Percentiles rank a stretch among this genome's conserved stretches.
Evolutionary conservation across 129 eudicot genomes (phyloP).

Genomic region (Lonicera japonica): DNA sequence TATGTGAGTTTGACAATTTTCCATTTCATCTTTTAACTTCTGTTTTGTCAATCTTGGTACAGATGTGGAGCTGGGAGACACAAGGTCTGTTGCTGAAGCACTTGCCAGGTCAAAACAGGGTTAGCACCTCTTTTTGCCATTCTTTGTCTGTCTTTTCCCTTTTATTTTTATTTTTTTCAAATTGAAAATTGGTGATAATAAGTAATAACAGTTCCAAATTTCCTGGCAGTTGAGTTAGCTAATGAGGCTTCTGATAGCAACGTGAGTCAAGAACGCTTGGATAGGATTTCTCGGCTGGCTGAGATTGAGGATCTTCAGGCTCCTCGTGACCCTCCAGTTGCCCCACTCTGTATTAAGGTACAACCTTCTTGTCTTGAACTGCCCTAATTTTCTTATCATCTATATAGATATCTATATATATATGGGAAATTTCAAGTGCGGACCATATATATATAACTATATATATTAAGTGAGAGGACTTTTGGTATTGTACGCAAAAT

Average conservation of each 20-base stretch:
- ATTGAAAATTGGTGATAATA: constrained; percentile 9
- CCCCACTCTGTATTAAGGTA: constrained; percentile 92
- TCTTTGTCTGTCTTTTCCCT: neutral
- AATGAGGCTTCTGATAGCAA: constrained; percentile 49
- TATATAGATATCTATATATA: too few relatives aligned
- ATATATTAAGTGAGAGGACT: too few relatives aligned
- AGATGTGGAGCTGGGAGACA: constrained; percentile 76
- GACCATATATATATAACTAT: too few relatives aligned
- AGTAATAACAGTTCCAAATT: neutral
- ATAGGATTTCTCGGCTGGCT: constrained; percentile 56
- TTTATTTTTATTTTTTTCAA: neutral
- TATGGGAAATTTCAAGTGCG: too few relatives aligned
- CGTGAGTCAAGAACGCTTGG: constrained; percentile 48
- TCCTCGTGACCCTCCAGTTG: constrained; percentile 86
- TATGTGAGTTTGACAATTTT: neutral
- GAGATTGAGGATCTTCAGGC: constrained; percentile 99
- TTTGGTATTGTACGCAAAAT: too few relatives aligned
- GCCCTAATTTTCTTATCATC: neutral
- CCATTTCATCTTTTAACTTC: neutral
- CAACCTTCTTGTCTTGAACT: constrained; percentile 6
- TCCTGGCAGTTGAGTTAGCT: constrained; percentile 67
- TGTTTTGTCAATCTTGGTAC: constrained; percentile 13
- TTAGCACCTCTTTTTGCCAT: constrained; percentile 15
- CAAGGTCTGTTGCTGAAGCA: constrained; percentile 91
- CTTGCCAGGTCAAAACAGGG: constrained; percentile 76